These are phyloP conservation scores for Volvox reticuliferus DNA, from an alignment of 139 green algal genomes.

Conservation along the genomic window DNA sequence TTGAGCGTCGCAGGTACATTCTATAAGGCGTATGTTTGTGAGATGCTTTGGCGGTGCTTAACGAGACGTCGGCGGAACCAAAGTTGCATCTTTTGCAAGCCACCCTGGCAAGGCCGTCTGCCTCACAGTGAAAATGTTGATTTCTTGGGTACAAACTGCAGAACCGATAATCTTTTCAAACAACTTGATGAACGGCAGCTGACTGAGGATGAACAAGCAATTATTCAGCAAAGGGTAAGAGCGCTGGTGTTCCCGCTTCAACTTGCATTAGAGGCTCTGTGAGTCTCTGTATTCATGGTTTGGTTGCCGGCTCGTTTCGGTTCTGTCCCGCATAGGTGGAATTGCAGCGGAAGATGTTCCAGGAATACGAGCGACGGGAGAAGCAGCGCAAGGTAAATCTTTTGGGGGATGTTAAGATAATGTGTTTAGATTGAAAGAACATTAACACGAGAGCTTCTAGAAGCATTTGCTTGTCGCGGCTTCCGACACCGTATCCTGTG, in stretches of 20 bases:
- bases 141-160: constrained; percentile 36
- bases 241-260: not conserved
- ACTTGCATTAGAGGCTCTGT: not conserved
- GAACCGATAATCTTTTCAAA: constrained; percentile 85
- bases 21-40: not conserved
- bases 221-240: constrained; percentile 83
- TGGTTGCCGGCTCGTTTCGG: not conserved
- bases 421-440: too few species aligned
- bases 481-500: too few species aligned
- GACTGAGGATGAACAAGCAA: constrained; percentile 79
- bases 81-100: too few species aligned
- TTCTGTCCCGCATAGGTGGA: constrained; percentile 60
- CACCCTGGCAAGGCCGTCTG: too few species aligned
- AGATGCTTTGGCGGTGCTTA: not conserved
- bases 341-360: constrained; percentile 79
- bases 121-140: too few species aligned
- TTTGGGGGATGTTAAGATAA: not conserved
- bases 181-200: constrained; percentile 81
- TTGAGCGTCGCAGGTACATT: constrained; percentile 49
- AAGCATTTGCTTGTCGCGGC: too few species aligned
- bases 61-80: too few species aligned
- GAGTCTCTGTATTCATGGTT: not conserved
- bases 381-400: constrained; percentile 67
- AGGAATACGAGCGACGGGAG: constrained; percentile 82
- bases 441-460: too few species aligned